These are phyloP conservation scores for Paulownia fortunei DNA, from an alignment of 257 asterid genomes.

Conservation along the genomic window DNA sequence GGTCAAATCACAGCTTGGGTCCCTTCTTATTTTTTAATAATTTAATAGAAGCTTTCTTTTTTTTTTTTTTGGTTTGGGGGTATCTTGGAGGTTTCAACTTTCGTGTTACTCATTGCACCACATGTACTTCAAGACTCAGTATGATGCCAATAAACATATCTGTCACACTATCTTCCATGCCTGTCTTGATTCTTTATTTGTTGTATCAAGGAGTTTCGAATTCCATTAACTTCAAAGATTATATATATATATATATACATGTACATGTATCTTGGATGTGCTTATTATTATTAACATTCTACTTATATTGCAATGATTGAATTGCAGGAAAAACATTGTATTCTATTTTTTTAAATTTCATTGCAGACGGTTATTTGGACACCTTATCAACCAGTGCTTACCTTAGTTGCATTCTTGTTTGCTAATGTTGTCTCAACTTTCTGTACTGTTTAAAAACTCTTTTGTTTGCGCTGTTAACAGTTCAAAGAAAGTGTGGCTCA, in stretches of 20 bases:
- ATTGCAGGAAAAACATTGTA: background rate
- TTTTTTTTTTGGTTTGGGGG: background rate
- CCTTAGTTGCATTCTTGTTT: background rate
- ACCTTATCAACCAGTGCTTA: background rate
- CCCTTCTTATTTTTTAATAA: background rate
- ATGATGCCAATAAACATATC: background rate
- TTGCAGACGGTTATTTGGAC: background rate
- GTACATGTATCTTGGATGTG: background rate
- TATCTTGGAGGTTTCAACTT: background rate
- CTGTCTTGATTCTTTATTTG: background rate
- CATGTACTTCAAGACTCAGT: background rate
- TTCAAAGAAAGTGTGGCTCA: constrained; percentile 95
- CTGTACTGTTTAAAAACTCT: constrained; percentile 7
- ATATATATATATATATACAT: too few species aligned
- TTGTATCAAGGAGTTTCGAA: constrained; percentile 5
- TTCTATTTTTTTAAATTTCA: background rate
- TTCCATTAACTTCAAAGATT: background rate
- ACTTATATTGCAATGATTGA: background rate
- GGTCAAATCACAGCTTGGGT: background rate
- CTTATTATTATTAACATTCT: background rate
- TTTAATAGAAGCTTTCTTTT: background rate
- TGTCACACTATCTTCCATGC: too few species aligned
- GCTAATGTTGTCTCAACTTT: background rate
- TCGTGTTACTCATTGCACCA: background rate
- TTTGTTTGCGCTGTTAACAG: constrained; percentile 43